phyloP scores from a whole-genome alignment of 306 rosid species.

The Cicer pinnatifidum region DNA sequence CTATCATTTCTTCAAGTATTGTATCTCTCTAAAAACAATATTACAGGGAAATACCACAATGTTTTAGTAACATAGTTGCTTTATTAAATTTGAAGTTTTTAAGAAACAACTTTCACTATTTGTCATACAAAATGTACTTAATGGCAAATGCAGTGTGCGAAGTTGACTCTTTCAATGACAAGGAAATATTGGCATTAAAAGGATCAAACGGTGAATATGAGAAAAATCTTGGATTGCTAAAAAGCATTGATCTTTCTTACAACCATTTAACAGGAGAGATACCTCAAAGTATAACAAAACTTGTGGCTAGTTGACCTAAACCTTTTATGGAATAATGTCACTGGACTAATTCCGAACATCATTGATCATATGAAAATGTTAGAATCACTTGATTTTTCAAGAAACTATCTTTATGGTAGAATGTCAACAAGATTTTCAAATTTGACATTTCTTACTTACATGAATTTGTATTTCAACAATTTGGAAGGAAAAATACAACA shows the following conservation, averaged over 20 bases:
- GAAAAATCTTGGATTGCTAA: conserved; percentile 12
- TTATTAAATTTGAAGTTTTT: neutral
- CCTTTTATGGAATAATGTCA: conserved; percentile 43
- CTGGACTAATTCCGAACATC: conserved; percentile 42
- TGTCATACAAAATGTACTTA: neutral
- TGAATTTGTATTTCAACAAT: conserved; percentile 25
- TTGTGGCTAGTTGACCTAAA: conserved; percentile 42
- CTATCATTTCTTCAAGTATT: conserved; percentile 36
- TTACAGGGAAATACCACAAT: conserved; percentile 45
- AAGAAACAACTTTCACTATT: neutral
- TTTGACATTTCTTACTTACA: neutral
- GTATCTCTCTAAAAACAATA: conserved; percentile 44
- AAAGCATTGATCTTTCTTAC: neutral
- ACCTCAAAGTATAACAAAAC: conserved; percentile 33
- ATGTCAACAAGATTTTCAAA: conserved; percentile 21
- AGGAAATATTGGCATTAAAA: conserved; percentile 36
- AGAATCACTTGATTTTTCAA: conserved; percentile 48
- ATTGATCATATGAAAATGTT: neutral
- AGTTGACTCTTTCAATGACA: neutral
- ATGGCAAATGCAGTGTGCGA: rapidly evolving
- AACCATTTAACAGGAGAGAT: conserved; percentile 49
- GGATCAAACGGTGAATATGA: conserved; percentile 42
- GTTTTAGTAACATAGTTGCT: conserved; percentile 26
- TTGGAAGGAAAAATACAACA: neutral
- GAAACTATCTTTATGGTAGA: conserved; percentile 15